Conservation (phyloP, 306 rosid species). For the Prunus mongolica region DNA sequence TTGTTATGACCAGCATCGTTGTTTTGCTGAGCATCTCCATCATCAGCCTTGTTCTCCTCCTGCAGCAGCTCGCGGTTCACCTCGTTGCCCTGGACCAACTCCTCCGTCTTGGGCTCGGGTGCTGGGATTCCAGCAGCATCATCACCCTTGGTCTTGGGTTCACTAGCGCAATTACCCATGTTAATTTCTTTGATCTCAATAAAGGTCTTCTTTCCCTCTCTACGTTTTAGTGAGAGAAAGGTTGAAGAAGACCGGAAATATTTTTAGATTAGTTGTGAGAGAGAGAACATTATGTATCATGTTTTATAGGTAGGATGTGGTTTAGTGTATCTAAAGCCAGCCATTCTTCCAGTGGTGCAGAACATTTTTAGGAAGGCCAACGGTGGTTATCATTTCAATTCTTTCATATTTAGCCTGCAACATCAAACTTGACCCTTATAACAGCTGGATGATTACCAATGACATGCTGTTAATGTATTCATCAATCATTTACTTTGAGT, state of each 20-base stretch:
- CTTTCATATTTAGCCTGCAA: neutral
- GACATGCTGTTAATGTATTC: neutral
- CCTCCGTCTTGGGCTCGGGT: constrained; percentile 8
- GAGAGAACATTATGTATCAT: neutral
- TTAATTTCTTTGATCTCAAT: neutral
- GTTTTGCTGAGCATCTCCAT: neutral
- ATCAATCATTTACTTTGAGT: neutral
- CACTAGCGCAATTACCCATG: constrained; percentile 31
- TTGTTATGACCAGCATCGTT: neutral
- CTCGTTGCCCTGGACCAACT: neutral
- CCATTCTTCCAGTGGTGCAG: constrained; percentile 18
- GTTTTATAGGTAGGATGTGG: neutral
- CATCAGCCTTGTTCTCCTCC: neutral
- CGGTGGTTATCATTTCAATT: constrained; percentile 1
- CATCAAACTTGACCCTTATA: neutral
- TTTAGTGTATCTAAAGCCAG: constrained; percentile 3
- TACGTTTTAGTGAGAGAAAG: constrained; percentile 28
- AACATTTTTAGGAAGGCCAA: constrained; percentile 10
- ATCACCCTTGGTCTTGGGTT: constrained; percentile 30
- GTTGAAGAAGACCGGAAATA: constrained; percentile 13
- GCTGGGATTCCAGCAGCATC: neutral
- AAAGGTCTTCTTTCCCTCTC: constrained; percentile 12
- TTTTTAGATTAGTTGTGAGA: neutral
- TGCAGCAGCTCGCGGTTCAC: neutral
- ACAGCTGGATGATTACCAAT: neutral